These are phyloP conservation scores for Hydnomerulius pinastri DNA, from an alignment of 768 basidiomycete species.

Conservation along the genomic window DNA sequence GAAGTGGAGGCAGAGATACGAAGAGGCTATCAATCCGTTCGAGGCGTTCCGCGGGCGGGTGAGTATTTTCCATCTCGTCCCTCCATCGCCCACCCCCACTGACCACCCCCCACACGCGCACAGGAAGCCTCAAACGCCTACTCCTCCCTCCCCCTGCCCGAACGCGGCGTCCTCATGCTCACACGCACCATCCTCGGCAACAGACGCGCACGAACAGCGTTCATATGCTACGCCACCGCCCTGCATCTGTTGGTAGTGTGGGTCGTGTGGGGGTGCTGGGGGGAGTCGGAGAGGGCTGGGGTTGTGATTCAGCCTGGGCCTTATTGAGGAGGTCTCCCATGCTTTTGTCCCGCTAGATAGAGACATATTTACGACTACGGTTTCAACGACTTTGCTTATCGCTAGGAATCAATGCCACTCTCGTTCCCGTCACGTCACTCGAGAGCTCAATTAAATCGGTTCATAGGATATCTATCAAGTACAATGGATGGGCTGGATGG, in stretches of 20 bases:
- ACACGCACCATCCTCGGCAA: slow-evolving; percentile 88
- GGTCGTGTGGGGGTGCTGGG: slow-evolving; percentile 73
- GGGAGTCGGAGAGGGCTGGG: too few species aligned
- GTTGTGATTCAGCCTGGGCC: too few species aligned
- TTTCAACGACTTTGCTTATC: too few species aligned
- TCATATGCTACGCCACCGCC: slow-evolving; percentile 82
- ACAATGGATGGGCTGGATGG: too few species aligned
- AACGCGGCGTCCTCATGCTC: slow-evolving; percentile 82
- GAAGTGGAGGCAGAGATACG: slow-evolving; percentile 89
- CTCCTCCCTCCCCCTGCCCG: slow-evolving; percentile 86
- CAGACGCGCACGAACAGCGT: slow-evolving; percentile 84
- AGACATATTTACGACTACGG: too few species aligned
- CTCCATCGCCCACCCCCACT: neutral
- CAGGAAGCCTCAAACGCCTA: slow-evolving; percentile 97
- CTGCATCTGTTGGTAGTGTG: slow-evolving; percentile 83
- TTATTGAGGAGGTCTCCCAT: too few species aligned
- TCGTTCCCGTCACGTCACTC: too few species aligned
- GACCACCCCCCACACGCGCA: neutral
- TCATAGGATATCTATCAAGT: too few species aligned
- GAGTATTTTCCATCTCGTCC: slow-evolving; percentile 33
- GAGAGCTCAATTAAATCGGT: too few species aligned
- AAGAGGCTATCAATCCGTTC: slow-evolving; percentile 98
- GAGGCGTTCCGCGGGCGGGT: slow-evolving; percentile 96
- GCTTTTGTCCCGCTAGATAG: too few species aligned
- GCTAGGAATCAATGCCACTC: too few species aligned